Base-by-base conservation (phyloP, 179 eudicot genomes). In the Carnegiea gigantea region DNA sequence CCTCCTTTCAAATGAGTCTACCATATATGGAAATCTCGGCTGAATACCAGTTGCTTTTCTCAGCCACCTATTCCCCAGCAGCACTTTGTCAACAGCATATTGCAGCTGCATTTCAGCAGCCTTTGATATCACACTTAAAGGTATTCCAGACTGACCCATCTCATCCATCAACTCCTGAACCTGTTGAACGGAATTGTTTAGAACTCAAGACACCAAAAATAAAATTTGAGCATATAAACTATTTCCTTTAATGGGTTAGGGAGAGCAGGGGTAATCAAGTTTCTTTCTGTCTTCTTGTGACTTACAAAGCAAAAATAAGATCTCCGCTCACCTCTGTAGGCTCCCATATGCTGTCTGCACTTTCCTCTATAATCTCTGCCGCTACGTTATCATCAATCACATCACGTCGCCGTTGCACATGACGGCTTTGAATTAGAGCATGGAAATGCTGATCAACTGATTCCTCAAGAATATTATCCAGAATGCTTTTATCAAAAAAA, bases 1-100 rank as follows among this genome's bases (percentile, higher is more conserved):
- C 99, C 97, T 92, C 83, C 88, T 87, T 88, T 95, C 97, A 86
- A 95, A 95, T 70, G 98, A 94, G 86, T 95, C 99, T 67, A 95
- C 97, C 89, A 94, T 73, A 77, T 95, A 95, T 24, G 98, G 98
- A 84, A 94, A 91, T 85, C 92, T 91, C 0, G 99, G 99, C 87
- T 95, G 99, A 82, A 95, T 92, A 76, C 99, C 97, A 46, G 93
- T 86, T 26, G 93, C 99, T 85, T 92, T 94, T 14, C 99, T 86
- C 89, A 95, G 84, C 99, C 98, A 95, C 84, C 94, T 90, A 85
- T 95, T 95, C 71, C 99, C 99, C 76, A 95, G 88, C 70, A 95
- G 89, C 49, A 94, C 86, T 83, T 82, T 92, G 83, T 95, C 99
- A 53, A 93, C 93, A 77, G 93, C 84, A 86, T 94, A 85, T 43